Conservation (phyloP, 228 moss, liverwort and hornwort genomes). For the Sphagnum fallax region DNA sequence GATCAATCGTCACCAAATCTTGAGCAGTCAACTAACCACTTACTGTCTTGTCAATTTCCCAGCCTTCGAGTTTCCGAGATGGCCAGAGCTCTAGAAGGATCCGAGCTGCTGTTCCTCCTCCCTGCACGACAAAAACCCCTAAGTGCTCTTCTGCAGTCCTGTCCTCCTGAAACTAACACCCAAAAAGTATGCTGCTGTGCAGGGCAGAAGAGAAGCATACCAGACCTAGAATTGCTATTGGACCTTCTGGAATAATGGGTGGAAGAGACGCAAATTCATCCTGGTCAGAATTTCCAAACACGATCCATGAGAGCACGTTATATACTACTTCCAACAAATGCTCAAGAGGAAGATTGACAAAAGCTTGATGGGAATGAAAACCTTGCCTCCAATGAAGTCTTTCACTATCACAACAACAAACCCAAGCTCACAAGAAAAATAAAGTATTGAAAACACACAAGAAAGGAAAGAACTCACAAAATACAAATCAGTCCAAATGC, state of each 20-base stretch:
- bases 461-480: constrained; percentile 44
- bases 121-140: constrained; percentile 20
- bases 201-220: constrained; percentile 13
- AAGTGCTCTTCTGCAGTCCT: no score
- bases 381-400: background rate
- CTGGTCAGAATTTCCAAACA: constrained; percentile 17
- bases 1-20: no score
- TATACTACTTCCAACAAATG: no score
- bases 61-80: constrained; percentile 52
- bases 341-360: no score
- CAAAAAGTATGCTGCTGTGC: no score
- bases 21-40: constrained; percentile 1
- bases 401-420: background rate
- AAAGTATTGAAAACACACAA: background rate
- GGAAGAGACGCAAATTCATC: constrained; percentile 78
- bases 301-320: background rate
- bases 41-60: constrained; percentile 70
- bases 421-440: background rate
- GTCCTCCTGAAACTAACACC: no score
- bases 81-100: constrained; percentile 62
- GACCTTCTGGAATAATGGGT: constrained; percentile 68
- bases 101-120: constrained; percentile 69
- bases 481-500: constrained; percentile 66
- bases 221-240: constrained; percentile 71
- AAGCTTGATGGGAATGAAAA: background rate